phyloP scores from a whole-genome alignment of 2,329 filamentous ascomycete genomes.

The Bipolaris cookei region DNA sequence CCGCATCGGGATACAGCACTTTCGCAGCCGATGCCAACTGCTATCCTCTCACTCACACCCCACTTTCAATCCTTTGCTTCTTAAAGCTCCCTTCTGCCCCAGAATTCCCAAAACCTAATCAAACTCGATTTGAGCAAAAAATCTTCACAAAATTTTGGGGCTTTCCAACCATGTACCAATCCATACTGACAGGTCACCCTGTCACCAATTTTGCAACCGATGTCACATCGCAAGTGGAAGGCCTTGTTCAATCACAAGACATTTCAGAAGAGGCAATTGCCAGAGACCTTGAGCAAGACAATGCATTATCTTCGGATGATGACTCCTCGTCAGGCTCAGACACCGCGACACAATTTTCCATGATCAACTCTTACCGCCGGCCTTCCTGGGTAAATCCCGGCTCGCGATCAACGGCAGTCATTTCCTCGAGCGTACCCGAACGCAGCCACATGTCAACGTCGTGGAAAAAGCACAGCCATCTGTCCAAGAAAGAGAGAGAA shows the following conservation, averaged over 20 bases:
- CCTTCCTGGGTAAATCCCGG: conserved; percentile 78
- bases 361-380: conserved; percentile 73
- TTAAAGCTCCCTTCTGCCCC: not conserved
- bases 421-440: conserved; percentile 61
- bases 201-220: conserved; percentile 31
- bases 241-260: conserved; percentile 37
- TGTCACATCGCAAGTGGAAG: conserved; percentile 41
- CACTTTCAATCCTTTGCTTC: conserved; percentile 11
- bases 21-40: conserved; percentile 15
- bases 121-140: too few species aligned
- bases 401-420: conserved; percentile 71
- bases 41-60: conserved; percentile 19
- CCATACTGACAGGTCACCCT: conserved; percentile 12
- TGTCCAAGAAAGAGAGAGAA: conserved; percentile 61
- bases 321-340: conserved; percentile 55
- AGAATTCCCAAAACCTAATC: too few species aligned
- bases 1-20: conserved; percentile 20
- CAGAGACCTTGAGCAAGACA: conserved; percentile 46
- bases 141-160: not conserved
- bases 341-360: conserved; percentile 56
- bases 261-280: conserved; percentile 49
- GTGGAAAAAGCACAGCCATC: conserved; percentile 48
- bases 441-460: conserved; percentile 29
- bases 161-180: conserved; percentile 26
- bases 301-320: conserved; percentile 63